Evolutionary conservation across 148 eudicot genomes (phyloP).

Genomic region (Rhododendron griersonianum): DNA sequence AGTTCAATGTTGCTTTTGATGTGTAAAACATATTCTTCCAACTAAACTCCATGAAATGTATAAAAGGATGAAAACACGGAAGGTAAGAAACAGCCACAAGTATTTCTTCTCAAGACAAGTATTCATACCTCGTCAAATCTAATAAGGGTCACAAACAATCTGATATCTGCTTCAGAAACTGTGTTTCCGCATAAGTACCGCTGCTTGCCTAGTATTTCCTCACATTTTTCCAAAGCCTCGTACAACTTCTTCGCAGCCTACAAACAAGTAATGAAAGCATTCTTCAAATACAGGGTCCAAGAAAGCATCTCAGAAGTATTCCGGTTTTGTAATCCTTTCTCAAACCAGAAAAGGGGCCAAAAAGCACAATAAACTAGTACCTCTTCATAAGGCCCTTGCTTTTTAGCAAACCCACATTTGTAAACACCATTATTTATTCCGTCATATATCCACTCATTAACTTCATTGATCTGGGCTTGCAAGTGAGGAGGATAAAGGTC

Average conservation of each 20-base stretch:
- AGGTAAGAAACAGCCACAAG: not conserved
- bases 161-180: slow-evolving; percentile 80
- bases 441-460: slow-evolving; percentile 58
- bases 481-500: slow-evolving; percentile 77
- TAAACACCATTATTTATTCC: slow-evolving; percentile 86
- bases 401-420: slow-evolving; percentile 84
- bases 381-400: slow-evolving; percentile 86
- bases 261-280: not conserved
- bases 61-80: not conserved
- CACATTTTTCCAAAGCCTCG: slow-evolving; percentile 77
- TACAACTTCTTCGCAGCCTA: slow-evolving; percentile 71
- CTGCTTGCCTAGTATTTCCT: slow-evolving; percentile 69
- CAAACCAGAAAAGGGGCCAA: not conserved
- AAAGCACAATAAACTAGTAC: slow-evolving; percentile 23
- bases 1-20: not conserved
- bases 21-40: not conserved
- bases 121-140: slow-evolving; percentile 84
- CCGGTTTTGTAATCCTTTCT: not conserved
- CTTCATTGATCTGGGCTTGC: slow-evolving; percentile 64
- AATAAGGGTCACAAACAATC: slow-evolving; percentile 82
- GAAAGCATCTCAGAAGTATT: not conserved
- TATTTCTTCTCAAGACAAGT: not conserved
- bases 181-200: slow-evolving; percentile 69
- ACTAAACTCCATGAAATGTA: not conserved
- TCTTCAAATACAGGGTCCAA: slow-evolving; percentile 5